These are phyloP conservation scores for Blastocystis sp. DNA, from an alignment of 352 stramenopile species.

Conservation along the genomic window DNA sequence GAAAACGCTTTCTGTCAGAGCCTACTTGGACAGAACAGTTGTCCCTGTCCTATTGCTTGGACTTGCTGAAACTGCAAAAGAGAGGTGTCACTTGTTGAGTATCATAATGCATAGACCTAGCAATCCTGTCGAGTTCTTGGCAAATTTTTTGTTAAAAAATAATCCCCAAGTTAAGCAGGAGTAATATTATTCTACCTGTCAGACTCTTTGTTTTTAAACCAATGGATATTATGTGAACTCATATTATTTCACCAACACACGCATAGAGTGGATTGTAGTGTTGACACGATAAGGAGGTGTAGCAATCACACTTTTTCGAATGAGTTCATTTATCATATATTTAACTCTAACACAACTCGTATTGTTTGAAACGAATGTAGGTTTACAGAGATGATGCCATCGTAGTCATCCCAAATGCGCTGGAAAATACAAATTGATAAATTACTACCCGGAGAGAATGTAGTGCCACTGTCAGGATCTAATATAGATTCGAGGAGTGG, in stretches of 20 bases:
- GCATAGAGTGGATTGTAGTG: too few species aligned
- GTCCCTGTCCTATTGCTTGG: slow-evolving; percentile 21
- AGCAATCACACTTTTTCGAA: background rate
- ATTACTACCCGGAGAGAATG: background rate
- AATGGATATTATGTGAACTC: too few species aligned
- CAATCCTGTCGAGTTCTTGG: slow-evolving; percentile 23
- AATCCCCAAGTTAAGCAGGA: slow-evolving; percentile 57
- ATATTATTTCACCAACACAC: too few species aligned
- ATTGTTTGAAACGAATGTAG: background rate
- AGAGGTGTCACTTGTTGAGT: background rate
- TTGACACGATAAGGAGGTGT: too few species aligned
- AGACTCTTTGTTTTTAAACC: background rate
- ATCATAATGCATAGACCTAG: background rate
- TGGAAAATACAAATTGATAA: background rate
- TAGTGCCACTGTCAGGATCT: background rate
- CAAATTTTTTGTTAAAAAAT: slow-evolving; percentile 44
- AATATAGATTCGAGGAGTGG: slow-evolving; percentile 12
- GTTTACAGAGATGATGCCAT: background rate
- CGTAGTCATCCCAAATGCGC: background rate
- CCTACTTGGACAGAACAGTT: slow-evolving; percentile 44
- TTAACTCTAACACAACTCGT: background rate
- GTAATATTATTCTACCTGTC: background rate
- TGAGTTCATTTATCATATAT: slow-evolving; percentile 4
- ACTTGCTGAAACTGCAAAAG: slow-evolving; percentile 45
- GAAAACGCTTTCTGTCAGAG: slow-evolving; percentile 25